Conservation (phyloP, 345 rosid genomes). For the Citrus maxima region DNA sequence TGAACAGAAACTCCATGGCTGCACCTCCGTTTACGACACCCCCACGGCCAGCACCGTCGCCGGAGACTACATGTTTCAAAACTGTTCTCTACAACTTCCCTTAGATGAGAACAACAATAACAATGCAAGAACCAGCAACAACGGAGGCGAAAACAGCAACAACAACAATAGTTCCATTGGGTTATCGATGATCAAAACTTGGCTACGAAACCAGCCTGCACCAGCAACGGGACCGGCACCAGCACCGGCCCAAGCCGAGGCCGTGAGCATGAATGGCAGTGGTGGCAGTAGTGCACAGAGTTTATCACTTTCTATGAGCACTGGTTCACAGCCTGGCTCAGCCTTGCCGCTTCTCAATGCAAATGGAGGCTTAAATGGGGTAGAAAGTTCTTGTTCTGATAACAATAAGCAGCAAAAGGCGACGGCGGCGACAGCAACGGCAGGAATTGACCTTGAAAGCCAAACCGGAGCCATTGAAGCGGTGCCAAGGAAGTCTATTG, state of each 20-base stretch:
- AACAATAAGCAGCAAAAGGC: conserved; percentile 26
- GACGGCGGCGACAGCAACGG: conserved; percentile 5
- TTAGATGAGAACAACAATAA: conserved; percentile 13
- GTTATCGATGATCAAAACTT: conserved; percentile 79
- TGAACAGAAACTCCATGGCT: conserved; percentile 33
- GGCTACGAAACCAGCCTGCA: conserved; percentile 67
- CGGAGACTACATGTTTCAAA: conserved; percentile 33
- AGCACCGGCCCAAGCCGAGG: conserved; percentile 16
- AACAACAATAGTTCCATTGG: conserved; percentile 40
- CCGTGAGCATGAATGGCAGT: conserved; percentile 11
- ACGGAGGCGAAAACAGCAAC: conserved; percentile 12
- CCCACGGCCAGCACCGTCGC: conserved; percentile 1
- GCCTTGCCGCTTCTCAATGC: conserved; percentile 26
- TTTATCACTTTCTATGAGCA: conserved; percentile 66
- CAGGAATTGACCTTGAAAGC: conserved; percentile 7
- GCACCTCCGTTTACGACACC: conserved; percentile 29
- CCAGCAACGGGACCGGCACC: conserved; percentile 3
- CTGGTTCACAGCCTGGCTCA: conserved; percentile 43
- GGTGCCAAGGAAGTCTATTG: conserved; percentile 61
- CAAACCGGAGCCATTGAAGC: conserved; percentile 32
- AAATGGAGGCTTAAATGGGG: conserved; percentile 20
- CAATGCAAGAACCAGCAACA: conserved; percentile 9
- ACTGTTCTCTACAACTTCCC: conserved; percentile 30
- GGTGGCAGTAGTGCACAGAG: conserved; percentile 36
- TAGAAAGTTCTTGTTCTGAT: conserved; percentile 30